phyloP scores from a whole-genome alignment of 306 rosid species.

The Fagus crenata region DNA sequence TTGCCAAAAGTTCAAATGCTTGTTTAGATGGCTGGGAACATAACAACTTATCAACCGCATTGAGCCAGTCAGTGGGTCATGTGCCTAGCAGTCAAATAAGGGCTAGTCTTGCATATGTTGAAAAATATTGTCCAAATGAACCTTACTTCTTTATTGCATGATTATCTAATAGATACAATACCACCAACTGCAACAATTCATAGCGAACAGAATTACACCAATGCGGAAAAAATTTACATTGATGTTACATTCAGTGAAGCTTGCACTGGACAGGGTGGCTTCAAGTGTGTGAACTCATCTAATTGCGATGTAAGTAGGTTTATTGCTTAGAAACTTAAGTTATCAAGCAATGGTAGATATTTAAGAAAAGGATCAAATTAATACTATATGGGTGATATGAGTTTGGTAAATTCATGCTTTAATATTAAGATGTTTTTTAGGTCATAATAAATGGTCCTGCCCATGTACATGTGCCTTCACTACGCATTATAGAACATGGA shows the following conservation, averaged over 20 bases:
- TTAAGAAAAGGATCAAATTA: neutral
- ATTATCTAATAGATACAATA: constrained; percentile 43
- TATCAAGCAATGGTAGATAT: constrained; percentile 1
- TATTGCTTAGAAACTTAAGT: constrained; percentile 4
- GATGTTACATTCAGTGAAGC: constrained; percentile 55
- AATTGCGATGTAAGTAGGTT: constrained; percentile 59
- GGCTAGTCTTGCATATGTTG: neutral
- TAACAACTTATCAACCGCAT: too few relatives aligned
- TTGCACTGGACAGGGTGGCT: constrained; percentile 57
- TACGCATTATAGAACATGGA: constrained; percentile 39
- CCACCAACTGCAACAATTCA: constrained; percentile 61
- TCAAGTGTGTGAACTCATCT: constrained; percentile 55
- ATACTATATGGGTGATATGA: constrained; percentile 7
- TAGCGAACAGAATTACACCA: constrained; percentile 43
- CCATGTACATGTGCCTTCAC: constrained; percentile 43
- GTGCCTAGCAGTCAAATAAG: too few relatives aligned
- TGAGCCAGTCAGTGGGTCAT: too few relatives aligned
- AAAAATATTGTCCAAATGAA: neutral
- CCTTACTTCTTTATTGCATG: constrained; percentile 3
- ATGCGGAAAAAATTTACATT: constrained; percentile 43
- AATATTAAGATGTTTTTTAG: constrained; percentile 27
- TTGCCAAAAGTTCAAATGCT: neutral
- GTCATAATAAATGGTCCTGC: constrained; percentile 51
- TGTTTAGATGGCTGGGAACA: too few relatives aligned
- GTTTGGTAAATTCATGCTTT: constrained; percentile 5